phyloP scores from a whole-genome alignment of 768 basidiomycete species.

The Auriscalpium vulgare region DNA sequence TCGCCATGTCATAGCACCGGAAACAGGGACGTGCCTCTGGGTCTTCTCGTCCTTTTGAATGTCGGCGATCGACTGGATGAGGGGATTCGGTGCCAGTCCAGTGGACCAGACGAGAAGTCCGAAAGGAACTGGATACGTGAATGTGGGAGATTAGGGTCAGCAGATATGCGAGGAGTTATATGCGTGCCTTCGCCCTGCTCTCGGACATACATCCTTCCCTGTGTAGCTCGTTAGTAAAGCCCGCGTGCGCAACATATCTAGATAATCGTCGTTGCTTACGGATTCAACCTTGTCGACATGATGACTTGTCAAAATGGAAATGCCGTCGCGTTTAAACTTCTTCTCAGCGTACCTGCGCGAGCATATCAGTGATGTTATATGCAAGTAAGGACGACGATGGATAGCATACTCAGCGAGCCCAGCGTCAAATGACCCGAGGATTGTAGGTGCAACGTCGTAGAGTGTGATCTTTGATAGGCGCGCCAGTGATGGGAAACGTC shows the following conservation, averaged over 20 bases:
- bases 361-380: constrained; percentile 1
- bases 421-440: constrained; percentile 68
- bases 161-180: not conserved
- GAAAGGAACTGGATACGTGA: constrained; percentile 49
- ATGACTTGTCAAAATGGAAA: constrained; percentile 61
- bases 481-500: constrained; percentile 56
- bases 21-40: constrained; percentile 33
- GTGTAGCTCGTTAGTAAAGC: constrained; percentile 1
- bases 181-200: constrained; percentile 60
- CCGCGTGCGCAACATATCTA: no score
- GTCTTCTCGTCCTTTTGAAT: constrained; percentile 56
- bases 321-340: constrained; percentile 68
- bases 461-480: constrained; percentile 64
- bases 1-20: not conserved
- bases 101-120: constrained; percentile 87
- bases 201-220: constrained; percentile 63
- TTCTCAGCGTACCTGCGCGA: constrained; percentile 52
- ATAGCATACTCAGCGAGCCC: constrained; percentile 45
- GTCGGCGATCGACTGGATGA: constrained; percentile 52
- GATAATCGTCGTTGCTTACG: constrained; percentile 24
- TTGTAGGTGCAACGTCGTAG: constrained; percentile 75
- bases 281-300: constrained; percentile 64
- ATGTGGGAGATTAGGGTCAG: not conserved
- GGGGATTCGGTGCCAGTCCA: constrained; percentile 75
- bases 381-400: constrained; percentile 10